These are phyloP conservation scores for Teunomyces stri DNA, from an alignment of 805 yeast species.

Conservation along the genomic window DNA sequence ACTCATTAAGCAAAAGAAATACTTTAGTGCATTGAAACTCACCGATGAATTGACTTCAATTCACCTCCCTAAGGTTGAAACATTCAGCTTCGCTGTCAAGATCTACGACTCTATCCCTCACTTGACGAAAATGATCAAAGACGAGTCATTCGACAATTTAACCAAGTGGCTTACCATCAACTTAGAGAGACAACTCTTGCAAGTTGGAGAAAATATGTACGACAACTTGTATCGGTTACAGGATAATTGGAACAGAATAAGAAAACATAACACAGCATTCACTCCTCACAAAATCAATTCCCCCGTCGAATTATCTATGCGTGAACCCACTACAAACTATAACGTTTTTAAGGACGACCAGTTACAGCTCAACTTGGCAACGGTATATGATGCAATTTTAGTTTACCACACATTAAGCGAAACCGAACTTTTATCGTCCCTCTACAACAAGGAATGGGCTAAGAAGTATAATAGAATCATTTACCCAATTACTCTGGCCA, in stretches of 20 bases:
- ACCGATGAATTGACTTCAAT: conserved; percentile 70
- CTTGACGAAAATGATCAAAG: conserved; percentile 67
- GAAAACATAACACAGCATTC: conserved; percentile 41
- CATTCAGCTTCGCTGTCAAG: conserved; percentile 71
- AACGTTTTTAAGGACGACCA: conserved; percentile 46
- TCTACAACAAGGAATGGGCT: conserved; percentile 68
- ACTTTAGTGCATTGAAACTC: conserved; percentile 82
- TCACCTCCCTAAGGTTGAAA: conserved; percentile 67
- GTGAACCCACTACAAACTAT: conserved; percentile 53
- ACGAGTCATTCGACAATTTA: conserved; percentile 66
- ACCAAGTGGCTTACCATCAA: conserved; percentile 61
- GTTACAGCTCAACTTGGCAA: conserved; percentile 55
- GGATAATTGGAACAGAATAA: conserved; percentile 55
- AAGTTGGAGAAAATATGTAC: conserved; percentile 57
- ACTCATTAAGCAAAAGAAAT: conserved; percentile 67
- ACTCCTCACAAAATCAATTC: conserved; percentile 72
- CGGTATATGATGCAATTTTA: conserved; percentile 76
- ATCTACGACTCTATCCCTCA: conserved; percentile 76
- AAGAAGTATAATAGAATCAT: conserved; percentile 69
- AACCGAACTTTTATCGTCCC: conserved; percentile 55
- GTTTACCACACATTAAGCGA: conserved; percentile 76
- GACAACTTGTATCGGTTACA: conserved; percentile 56
- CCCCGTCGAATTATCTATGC: conserved; percentile 75
- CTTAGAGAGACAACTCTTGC: conserved; percentile 57
- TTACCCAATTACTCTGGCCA: conserved; percentile 51